These are phyloP conservation scores for Fusarium globosum DNA, from an alignment of 2,329 filamentous ascomycete genomes.

Conservation along the genomic window DNA sequence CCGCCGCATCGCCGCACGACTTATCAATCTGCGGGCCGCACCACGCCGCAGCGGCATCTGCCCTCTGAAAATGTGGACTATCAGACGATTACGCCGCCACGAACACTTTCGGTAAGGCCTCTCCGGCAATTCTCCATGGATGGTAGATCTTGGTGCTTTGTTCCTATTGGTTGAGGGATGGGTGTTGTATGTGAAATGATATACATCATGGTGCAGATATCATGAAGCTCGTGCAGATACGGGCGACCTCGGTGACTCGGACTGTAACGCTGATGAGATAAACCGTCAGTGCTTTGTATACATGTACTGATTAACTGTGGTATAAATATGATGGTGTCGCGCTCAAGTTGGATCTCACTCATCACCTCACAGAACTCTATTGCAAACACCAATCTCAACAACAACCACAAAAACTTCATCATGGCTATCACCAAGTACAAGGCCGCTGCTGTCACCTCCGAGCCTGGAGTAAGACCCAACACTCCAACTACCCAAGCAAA, in stretches of 20 bases:
- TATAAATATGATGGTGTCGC: constrained; percentile 11
- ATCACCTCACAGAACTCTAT: background rate
- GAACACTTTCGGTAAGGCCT: background rate
- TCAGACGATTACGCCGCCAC: constrained; percentile 5
- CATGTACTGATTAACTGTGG: too few species aligned
- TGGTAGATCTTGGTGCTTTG: background rate
- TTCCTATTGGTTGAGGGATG: background rate
- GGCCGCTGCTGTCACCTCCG: constrained; percentile 40
- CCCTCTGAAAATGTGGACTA: constrained; percentile 4
- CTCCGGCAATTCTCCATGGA: background rate
- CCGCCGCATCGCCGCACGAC: constrained; percentile 2
- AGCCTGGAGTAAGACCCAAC: constrained; percentile 18
- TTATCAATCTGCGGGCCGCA: constrained; percentile 21
- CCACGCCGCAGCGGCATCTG: constrained; percentile 13
- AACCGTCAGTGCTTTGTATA: background rate
- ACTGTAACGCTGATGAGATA: background rate
- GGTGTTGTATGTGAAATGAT: background rate
- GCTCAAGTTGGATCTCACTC: background rate
- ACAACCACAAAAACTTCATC: background rate
- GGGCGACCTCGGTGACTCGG: constrained; percentile 12
- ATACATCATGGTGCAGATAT: constrained; percentile 2
- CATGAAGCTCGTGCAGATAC: constrained; percentile 12
- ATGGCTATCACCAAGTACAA: constrained; percentile 44
- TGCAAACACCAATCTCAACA: background rate
- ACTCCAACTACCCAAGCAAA: rapidly evolving